Base-by-base conservation (phyloP, 768 basidiomycete genomes). In the Suillus tomentosus region DNA sequence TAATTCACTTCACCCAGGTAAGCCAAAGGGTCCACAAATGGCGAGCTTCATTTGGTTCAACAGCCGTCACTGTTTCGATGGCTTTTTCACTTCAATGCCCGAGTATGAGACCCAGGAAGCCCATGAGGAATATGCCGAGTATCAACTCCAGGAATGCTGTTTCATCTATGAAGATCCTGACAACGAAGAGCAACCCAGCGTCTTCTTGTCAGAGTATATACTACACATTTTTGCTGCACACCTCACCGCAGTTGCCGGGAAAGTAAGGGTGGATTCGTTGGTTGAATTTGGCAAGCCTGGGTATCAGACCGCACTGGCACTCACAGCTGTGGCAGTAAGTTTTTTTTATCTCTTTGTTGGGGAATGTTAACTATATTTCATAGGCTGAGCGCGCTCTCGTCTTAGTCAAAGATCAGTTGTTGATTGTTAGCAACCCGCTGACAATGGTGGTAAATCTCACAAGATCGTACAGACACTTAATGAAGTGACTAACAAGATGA, bases 381-480 rank as follows among this genome's bases (percentile, higher is more conserved):
- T 31, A 65, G 65, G 36, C 60, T 36, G 62, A 65, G 42, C 48
- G 42, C 27, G 40, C 65, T 36, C 22, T 65, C 19, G 0, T 53
- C 31, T 62, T 58, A n/a, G 61, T 65, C 34, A n/a, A n/a, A 43
- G 43, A 57, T 11, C 24, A 7, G 5, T 37, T 31, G 54, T 56
- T 43, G 15, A 31, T 53, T 24, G 59, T 9, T 42, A 61, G 31
- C 17, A 42, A 36, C 2, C 48, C 1, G 24, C 48, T n/a, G 17
- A 50, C 15, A 56, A 60, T 6, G 5, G 47, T 24, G 55, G 60
- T 48, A 61, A 59, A 19, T 34, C 51, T 19, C 17, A 56, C 54
- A 66, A 60, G 47, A 59, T 66, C 2, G 14, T 63, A 17, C 60
- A 64, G 37, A 59, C 63, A 1, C 62, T 64, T 40, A 66, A 66